phyloP scores from a whole-genome alignment of 768 basidiomycete species.

The Kwoniella dendrophila region DNA sequence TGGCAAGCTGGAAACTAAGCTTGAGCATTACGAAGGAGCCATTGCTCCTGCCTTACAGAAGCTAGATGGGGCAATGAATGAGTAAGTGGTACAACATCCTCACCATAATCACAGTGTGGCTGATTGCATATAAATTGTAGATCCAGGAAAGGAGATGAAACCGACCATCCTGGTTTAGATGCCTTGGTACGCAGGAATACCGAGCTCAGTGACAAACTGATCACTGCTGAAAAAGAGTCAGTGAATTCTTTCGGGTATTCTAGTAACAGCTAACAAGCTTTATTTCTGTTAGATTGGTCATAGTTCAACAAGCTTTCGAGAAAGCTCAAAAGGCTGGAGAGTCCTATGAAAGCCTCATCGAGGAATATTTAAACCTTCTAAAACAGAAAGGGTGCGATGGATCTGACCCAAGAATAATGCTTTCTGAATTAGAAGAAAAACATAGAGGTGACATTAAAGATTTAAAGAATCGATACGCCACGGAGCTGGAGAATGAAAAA shows the following conservation, averaged over 20 bases:
- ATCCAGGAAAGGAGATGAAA: too few relatives aligned
- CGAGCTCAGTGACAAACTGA: too few relatives aligned
- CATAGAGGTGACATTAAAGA: neutral
- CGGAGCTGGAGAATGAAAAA: neutral
- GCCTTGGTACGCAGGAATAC: too few relatives aligned
- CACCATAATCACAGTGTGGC: neutral
- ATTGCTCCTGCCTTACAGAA: neutral
- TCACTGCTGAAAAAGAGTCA: neutral
- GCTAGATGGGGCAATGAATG: neutral
- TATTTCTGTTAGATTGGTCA: neutral
- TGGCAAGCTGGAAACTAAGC: neutral
- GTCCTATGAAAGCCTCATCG: neutral
- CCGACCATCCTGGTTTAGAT: too few relatives aligned
- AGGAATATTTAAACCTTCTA: neutral
- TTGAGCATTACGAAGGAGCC: neutral
- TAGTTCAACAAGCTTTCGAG: neutral
- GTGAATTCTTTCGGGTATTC: neutral
- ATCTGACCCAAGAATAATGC: constrained; percentile 1
- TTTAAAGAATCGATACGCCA: neutral
- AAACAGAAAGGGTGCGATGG: constrained; percentile 2
- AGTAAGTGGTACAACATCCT: neutral
- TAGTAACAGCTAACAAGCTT: neutral
- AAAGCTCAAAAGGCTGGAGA: neutral
- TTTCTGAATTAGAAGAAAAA: neutral
- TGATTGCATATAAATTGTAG: neutral